These are phyloP conservation scores for Friedmanniomyces simplex DNA, from an alignment of 495 filamentous ascomycete species.

Conservation along the genomic window DNA sequence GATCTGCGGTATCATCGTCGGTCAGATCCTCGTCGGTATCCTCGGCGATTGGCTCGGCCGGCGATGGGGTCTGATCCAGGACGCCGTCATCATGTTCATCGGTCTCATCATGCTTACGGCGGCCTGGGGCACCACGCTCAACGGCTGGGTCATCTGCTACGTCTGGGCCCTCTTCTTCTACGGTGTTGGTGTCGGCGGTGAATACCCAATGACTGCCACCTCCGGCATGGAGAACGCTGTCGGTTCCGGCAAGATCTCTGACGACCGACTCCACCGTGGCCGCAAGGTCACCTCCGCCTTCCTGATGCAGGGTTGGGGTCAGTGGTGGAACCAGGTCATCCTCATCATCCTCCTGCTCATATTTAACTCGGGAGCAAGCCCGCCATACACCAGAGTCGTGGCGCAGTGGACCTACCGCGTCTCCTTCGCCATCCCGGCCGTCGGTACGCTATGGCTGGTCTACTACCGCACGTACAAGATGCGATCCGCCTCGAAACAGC, in stretches of 20 bases:
- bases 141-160: constrained; percentile 91
- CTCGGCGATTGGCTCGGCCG: constrained; percentile 51
- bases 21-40: constrained; percentile 43
- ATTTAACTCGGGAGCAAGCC: constrained; percentile 66
- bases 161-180: constrained; percentile 86
- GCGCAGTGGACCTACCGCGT: constrained; percentile 79
- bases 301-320: constrained; percentile 95
- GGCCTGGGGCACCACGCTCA: constrained; percentile 67
- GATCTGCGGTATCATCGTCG: constrained; percentile 78
- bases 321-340: constrained; percentile 79
- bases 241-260: constrained; percentile 71
- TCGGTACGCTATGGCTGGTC: constrained; percentile 82
- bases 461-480: constrained; percentile 89
- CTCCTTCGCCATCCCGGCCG: constrained; percentile 72
- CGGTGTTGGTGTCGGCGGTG: constrained; percentile 80
- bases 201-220: constrained; percentile 94
- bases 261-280: constrained; percentile 85
- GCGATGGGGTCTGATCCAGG: constrained; percentile 85
- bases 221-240: constrained; percentile 88
- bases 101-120: constrained; percentile 79
- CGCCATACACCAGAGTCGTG: constrained; percentile 59
- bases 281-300: constrained; percentile 88
- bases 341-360: constrained; percentile 71
- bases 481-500: constrained; percentile 62
- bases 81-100: constrained; percentile 84